A percentile compares a stretch with the other conserved stretches of the same genome.
phyloP scores from a whole-genome alignment of 139 green algal species.

The Pleodorina starrii region DNA sequence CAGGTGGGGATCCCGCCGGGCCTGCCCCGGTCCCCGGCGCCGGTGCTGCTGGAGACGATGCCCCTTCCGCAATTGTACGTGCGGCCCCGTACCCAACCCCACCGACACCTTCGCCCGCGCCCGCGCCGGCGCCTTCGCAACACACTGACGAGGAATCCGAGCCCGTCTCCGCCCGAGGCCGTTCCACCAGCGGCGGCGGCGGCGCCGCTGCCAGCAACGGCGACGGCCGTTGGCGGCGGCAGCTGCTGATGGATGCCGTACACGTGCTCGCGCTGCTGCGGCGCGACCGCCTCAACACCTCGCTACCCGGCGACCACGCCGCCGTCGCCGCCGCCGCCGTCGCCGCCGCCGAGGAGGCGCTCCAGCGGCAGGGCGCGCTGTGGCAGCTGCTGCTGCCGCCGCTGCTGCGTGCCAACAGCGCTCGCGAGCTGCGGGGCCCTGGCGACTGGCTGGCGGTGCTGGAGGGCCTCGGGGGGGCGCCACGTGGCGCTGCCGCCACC shows the following conservation, averaged over 20 bases:
- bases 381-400: background rate
- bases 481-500: background rate
- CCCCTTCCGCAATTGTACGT: too few relatives aligned
- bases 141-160: too few relatives aligned
- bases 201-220: background rate
- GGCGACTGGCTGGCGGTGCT: background rate
- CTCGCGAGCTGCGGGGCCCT: background rate
- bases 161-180: too few relatives aligned
- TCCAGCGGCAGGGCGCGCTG: background rate
- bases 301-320: background rate
- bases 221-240: background rate
- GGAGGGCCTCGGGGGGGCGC: background rate
- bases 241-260: slow-evolving; percentile 2
- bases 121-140: background rate
- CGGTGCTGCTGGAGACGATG: too few relatives aligned
- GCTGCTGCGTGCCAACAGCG: background rate
- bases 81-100: too few relatives aligned
- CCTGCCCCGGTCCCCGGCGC: too few relatives aligned
- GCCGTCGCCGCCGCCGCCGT: background rate
- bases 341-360: background rate
- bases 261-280: background rate
- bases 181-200: too few relatives aligned
- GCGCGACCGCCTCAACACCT: background rate
- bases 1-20: too few relatives aligned
- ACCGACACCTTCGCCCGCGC: background rate